A percentile compares a stretch with the other conserved stretches of the same genome.
Conservation (phyloP, 2,329 filamentous ascomycete genomes). For the Lachnellula cervina region DNA sequence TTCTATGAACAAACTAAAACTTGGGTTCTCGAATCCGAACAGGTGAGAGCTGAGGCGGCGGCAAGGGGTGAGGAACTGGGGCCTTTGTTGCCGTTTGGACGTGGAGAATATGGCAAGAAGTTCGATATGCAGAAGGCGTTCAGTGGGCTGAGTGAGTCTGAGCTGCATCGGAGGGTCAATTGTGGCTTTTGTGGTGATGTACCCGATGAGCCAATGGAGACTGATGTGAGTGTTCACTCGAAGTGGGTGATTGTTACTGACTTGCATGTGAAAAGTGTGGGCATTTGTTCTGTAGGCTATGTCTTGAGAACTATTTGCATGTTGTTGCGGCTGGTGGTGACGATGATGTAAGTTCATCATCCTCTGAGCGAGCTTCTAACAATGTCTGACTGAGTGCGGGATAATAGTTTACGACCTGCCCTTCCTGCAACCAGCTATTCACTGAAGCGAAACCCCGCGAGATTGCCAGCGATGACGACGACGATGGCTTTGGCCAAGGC, state of each 20-base stretch:
- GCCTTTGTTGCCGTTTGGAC: constrained; percentile 22
- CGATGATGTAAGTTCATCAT: constrained; percentile 7
- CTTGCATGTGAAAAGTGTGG: constrained; percentile 37
- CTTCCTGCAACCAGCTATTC: constrained; percentile 20
- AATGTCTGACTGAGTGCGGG: background rate
- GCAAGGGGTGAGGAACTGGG: constrained; percentile 5
- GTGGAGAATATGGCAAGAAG: constrained; percentile 26
- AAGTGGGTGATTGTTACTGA: background rate
- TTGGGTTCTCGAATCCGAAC: constrained; percentile 16
- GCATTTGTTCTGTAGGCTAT: constrained; percentile 51
- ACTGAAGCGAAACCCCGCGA: background rate
- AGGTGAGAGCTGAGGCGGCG: background rate
- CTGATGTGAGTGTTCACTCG: constrained; percentile 27
- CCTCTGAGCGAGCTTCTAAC: background rate
- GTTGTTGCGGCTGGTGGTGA: constrained; percentile 28
- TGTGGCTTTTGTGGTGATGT: constrained; percentile 41
- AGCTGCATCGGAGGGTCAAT: constrained; percentile 30
- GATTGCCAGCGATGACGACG: constrained; percentile 13
- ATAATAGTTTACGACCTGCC: constrained; percentile 17
- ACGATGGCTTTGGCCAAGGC: background rate
- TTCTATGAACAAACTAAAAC: constrained; percentile 29
- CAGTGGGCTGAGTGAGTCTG: constrained; percentile 29
- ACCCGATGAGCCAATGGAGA: constrained; percentile 39
- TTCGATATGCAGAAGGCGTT: constrained; percentile 27
- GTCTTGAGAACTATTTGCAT: constrained; percentile 35